These are phyloP conservation scores for Penicillium decumbens DNA, from an alignment of 2,329 filamentous ascomycete species.

Conservation along the genomic window DNA sequence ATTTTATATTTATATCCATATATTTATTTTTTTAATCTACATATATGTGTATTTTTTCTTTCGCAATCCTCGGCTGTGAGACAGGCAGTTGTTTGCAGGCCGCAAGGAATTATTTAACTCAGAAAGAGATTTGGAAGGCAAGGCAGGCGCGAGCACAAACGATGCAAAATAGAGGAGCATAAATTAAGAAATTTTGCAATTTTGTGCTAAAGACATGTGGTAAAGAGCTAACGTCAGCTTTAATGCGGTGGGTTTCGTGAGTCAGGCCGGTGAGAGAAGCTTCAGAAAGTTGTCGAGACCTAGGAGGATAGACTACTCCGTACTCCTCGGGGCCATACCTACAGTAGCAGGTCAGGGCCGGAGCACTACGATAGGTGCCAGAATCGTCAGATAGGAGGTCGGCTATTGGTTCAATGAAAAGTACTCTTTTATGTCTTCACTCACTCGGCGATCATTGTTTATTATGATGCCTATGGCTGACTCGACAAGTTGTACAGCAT, in stretches of 20 bases:
- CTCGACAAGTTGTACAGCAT: background rate
- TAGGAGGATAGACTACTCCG: background rate
- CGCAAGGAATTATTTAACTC: background rate
- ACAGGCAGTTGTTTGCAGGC: background rate
- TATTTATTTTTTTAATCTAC: no score
- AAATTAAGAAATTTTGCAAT: background rate
- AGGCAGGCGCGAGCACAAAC: background rate
- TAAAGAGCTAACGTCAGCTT: background rate
- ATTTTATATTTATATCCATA: no score
- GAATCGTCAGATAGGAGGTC: background rate
- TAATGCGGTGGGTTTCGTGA: background rate
- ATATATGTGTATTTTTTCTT: no score
- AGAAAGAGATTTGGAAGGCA: background rate
- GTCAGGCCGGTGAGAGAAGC: background rate
- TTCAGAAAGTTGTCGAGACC: background rate
- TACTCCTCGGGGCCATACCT: no score
- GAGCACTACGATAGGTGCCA: slow-evolving; percentile 1
- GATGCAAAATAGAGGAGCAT: background rate
- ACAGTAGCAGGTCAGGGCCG: background rate
- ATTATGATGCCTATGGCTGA: no score
- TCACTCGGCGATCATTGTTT: no score
- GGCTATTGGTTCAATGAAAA: background rate
- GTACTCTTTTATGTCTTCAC: no score
- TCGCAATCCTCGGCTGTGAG: background rate
- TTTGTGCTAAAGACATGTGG: background rate